Evolutionary conservation across 169 alveolate genomes (phyloP).

Genomic region (Besnoitia besnoiti): DNA sequence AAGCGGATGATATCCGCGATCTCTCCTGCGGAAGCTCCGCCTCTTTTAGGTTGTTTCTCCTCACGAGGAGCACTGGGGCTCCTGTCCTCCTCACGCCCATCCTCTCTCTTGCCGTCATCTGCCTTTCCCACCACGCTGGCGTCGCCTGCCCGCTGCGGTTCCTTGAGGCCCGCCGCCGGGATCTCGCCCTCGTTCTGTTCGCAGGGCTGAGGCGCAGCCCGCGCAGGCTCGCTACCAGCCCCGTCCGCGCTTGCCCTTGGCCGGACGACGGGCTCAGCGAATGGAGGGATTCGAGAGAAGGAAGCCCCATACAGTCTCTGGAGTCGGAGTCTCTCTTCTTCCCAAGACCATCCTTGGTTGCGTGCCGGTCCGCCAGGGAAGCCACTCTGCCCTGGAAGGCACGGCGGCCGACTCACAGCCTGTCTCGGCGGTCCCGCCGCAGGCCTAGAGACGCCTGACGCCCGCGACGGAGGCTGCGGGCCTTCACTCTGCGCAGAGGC

Average conservation of each 20-base stretch:
- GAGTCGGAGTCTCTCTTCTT: not conserved
- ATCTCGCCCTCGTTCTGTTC: too few relatives aligned
- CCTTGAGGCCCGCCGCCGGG: not conserved
- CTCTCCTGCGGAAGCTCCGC: too few relatives aligned
- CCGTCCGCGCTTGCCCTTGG: too few relatives aligned
- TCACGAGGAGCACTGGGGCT: not conserved
- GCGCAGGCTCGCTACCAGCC: too few relatives aligned
- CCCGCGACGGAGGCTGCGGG: not conserved
- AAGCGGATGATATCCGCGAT: not conserved
- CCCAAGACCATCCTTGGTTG: not conserved
- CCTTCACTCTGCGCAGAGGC: not conserved
- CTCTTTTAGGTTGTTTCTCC: too few relatives aligned
- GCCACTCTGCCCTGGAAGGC: not conserved
- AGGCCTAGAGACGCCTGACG: not conserved
- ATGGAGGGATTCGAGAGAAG: not conserved
- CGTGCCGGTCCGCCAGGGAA: not conserved
- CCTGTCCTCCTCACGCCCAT: not conserved
- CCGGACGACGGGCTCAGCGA: too few relatives aligned
- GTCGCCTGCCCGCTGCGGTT: too few relatives aligned
- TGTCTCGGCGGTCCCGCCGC: not conserved
- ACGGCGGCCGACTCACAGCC: not conserved
- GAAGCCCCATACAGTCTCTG: not conserved
- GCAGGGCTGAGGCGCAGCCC: too few relatives aligned
- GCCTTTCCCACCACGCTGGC: not conserved
- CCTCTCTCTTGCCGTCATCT: not conserved